Conservation (phyloP, 2,329 filamentous ascomycete genomes). For the Penicillium sp. region DNA sequence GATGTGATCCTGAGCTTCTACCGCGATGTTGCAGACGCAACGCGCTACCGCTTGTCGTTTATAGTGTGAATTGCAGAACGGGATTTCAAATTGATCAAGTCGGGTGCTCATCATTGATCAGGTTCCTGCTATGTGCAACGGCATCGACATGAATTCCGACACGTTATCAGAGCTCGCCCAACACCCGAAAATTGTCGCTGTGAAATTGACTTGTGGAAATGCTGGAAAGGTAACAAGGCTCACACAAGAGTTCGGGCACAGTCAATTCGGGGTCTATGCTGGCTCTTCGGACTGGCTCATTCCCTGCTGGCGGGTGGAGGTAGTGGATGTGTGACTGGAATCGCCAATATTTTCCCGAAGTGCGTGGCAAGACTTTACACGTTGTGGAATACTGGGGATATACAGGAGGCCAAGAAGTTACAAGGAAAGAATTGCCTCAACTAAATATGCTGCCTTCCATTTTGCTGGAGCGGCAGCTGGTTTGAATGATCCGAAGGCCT, state of each 20-base stretch:
- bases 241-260: constrained; percentile 37
- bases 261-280: constrained; percentile 46
- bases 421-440: constrained; percentile 49
- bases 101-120: neutral
- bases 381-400: constrained; percentile 40
- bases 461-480: constrained; percentile 44
- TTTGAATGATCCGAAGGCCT: constrained; percentile 35
- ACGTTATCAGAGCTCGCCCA: constrained; percentile 25
- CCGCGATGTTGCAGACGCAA: constrained; percentile 39
- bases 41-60: constrained; percentile 45
- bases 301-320: constrained; percentile 42
- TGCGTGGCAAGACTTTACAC: constrained; percentile 44
- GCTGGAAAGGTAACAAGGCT: constrained; percentile 29
- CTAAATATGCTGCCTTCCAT: constrained; percentile 49
- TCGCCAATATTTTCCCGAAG: constrained; percentile 51
- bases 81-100: constrained; percentile 2
- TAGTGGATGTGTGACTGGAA: constrained; percentile 47
- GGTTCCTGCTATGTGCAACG: constrained; percentile 39
- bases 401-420: constrained; percentile 40
- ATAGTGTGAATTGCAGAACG: constrained; percentile 40
- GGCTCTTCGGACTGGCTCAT: constrained; percentile 48
- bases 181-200: constrained; percentile 35
- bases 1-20: constrained; percentile 40
- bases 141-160: constrained; percentile 45
- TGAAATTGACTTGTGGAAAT: constrained; percentile 37